Base-by-base conservation (phyloP, 441 rosid species). In the Biscutella laevigata region DNA sequence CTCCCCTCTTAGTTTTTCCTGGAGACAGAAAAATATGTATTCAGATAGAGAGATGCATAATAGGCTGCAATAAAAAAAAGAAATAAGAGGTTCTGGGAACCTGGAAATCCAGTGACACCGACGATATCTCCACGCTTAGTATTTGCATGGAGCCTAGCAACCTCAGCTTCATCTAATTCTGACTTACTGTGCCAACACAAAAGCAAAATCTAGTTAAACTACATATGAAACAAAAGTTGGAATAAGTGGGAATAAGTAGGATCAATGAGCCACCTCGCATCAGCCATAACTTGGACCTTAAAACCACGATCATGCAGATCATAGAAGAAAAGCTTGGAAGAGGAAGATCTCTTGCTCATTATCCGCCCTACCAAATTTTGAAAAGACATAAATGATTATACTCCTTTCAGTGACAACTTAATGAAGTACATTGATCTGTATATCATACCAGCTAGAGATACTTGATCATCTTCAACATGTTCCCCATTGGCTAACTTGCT, bases 1-100 rank as follows among this genome's bases (percentile, higher is more conserved):
- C 97, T 7, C 95, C 97, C 34, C 82, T 81, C 64, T 83, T 88
- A 34, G 82, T 81, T 78, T 86, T 88, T 47, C 95, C 97, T 88
- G 65, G 47, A 53, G 22, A 53, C 9, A 53, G n/a, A 7, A 2
- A 10, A 21, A 24, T 12, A 53, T 36, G n/a, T 7, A 5, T 28
- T 53, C 8, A 53, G 19, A 10, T 53, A 14, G 10, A 53, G 15
- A 37, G n/a, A n/a, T 35, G 37, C 26, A 7, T 9, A 26, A 6
- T 15, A 46, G 27, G 7, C 34, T 20, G 6, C 0, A 13, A 10
- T 5, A 11, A 6, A 36, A 11, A 11, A 35, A 50, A 13, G 8
- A 20, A 32, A 42, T 11, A 30, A 13, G 40, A 41, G 24, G 21
- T 16, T 30, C 6, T 32, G 28, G 68, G 41, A 67, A 88, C 97